phyloP scores from a whole-genome alignment of 2,329 filamentous ascomycete genomes.

The Annulohypoxylon truncatum region DNA sequence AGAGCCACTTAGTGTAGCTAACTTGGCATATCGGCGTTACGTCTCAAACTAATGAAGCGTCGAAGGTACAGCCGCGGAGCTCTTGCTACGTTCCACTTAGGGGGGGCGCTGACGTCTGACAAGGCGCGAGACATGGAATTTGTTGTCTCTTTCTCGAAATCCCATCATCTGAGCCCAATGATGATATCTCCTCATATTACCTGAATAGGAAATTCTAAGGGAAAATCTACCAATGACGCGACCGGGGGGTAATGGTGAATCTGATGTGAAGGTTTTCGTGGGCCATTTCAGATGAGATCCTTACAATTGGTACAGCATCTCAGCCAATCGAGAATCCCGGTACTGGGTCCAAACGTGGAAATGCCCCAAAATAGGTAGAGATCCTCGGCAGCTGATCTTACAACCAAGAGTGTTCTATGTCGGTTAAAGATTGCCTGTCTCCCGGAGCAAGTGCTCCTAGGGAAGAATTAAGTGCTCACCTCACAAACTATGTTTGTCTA shows the following conservation, averaged over 20 bases:
- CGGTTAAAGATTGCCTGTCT: slow-evolving; percentile 6
- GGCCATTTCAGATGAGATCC: slow-evolving; percentile 19
- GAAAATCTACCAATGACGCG: slow-evolving; percentile 14
- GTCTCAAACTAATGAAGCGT: slow-evolving; percentile 16
- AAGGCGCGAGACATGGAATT: slow-evolving; percentile 28
- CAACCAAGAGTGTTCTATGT: neutral
- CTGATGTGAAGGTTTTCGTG: slow-evolving; percentile 4
- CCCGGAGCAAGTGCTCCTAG: slow-evolving; percentile 32
- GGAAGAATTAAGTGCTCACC: too few relatives aligned
- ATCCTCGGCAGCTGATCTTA: slow-evolving; percentile 17
- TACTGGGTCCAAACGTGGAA: neutral
- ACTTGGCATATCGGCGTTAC: slow-evolving; percentile 1
- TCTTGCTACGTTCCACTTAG: slow-evolving; percentile 1
- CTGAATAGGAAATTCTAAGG: neutral
- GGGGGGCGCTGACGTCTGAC: slow-evolving; percentile 29
- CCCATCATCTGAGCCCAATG: slow-evolving; percentile 25
- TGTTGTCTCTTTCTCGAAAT: slow-evolving; percentile 28
- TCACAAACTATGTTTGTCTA: too few relatives aligned
- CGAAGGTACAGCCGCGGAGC: neutral
- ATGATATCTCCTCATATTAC: neutral
- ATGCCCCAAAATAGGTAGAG: neutral
- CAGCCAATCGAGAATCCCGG: slow-evolving; percentile 15
- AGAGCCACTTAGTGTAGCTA: neutral
- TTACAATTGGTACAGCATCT: slow-evolving; percentile 23
- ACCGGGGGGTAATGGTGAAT: slow-evolving; percentile 10